Conservation (phyloP, 805 yeast genomes). For the Sungouiozyma ichnusensis region DNA sequence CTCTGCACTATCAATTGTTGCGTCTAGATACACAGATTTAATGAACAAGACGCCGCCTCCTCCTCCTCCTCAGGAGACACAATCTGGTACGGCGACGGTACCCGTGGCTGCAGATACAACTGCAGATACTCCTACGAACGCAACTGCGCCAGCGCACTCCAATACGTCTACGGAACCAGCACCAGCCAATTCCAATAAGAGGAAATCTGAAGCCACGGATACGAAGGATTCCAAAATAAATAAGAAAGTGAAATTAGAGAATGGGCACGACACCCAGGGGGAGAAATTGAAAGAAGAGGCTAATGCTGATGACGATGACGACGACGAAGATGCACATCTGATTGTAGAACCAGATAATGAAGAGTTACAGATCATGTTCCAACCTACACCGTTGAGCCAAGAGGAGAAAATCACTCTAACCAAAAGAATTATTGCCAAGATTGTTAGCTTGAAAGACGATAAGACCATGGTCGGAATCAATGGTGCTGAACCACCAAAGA, state of each 20-base stretch:
- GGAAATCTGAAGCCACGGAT: conserved; percentile 16
- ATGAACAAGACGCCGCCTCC: conserved; percentile 17
- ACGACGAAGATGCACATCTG: not conserved
- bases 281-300: conserved; percentile 18
- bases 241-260: conserved; percentile 9
- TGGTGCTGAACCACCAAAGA: not conserved
- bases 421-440: conserved; percentile 8
- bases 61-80: too few species aligned
- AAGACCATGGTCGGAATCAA: not conserved
- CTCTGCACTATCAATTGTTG: conserved; percentile 59
- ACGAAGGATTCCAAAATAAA: conserved; percentile 4
- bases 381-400: conserved; percentile 41
- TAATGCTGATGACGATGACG: conserved; percentile 22
- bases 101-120: not conserved
- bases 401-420: conserved; percentile 51
- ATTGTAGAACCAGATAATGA: conserved; percentile 1
- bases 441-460: conserved; percentile 4
- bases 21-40: conserved; percentile 50
- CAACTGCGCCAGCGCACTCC: too few species aligned
- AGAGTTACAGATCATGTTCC: conserved; percentile 7
- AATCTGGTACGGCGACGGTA: conserved; percentile 2
- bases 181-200: too few species aligned
- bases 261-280: conserved; percentile 1
- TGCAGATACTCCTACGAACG: too few species aligned
- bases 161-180: too few species aligned